Base-by-base conservation (phyloP, 192 early-diverging fungal species). In the Chytriomyces sp. region DNA sequence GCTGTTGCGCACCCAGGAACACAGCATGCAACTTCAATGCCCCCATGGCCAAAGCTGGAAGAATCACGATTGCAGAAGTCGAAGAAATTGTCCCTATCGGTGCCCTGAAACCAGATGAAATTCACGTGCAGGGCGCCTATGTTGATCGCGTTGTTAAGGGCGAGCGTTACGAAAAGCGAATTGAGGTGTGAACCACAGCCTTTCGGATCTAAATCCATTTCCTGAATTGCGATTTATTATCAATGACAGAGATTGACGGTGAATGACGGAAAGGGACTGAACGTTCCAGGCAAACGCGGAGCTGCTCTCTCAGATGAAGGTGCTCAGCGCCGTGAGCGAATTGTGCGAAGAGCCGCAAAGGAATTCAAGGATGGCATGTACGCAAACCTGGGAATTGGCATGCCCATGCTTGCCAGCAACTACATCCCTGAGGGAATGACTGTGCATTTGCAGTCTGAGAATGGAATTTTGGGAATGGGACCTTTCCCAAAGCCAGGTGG, bases 351-450 rank as follows among this genome's bases (percentile, higher is more conserved):
- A 35, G 93, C 92, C 2, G 93, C 93, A 1, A 89, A 88, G 67
- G 93, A 94, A 84, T 91, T 94, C 78, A 87, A 88, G 81, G 87
- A 91, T 71, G 90, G 91, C 62, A 91, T 91, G 90, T 90, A 90
- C 59, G 80, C 57, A 44, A 83, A 73, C 71, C 82, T 92, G 45
- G 91, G 92, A 61, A 92, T 92, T 43, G 92, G 92, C 64, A 92
- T 93, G 91, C 93, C 93, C 35, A 91, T 92, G 79, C 83, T 93
- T 26, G 91, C 91, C 43, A 86, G 84, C 87, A 92, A 93, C 84
- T 93, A 91, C 81, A 88, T 93, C 62, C 86, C 87, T 50, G 82
- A 86, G 50, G 86, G 83, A 45, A 92, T 93, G 74, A 90, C 83
- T 23, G 91, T 94, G 44, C 88, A 91, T 50, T 75, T 94, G 74